Evolutionary conservation across 805 yeast genomes (phyloP), one percentile per base, ranked within the genome.

Genomic region (Aciculoconidium aculeatum): DNA sequence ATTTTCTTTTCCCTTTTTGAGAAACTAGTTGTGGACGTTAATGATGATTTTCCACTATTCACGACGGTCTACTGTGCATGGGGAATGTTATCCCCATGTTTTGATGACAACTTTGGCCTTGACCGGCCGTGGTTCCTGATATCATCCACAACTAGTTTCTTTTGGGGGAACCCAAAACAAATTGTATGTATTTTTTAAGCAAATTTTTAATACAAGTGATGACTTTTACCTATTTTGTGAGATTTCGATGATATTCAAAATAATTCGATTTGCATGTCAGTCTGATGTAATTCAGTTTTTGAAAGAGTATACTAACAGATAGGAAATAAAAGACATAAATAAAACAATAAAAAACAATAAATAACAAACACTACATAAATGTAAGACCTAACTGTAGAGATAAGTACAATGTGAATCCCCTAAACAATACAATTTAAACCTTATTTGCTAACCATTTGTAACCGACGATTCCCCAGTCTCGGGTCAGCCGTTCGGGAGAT

Each of bases 61-160:
- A 64, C 70, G 70, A 64, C 70, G 70, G 70, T 64, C 70, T 64
- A 61, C 70, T 64, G 70, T 45, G 65, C 55, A 37, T 45, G 44
- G 59, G 55, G 53, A 60, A 57, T 60, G 63, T 65, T 64, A 61
- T 61, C 51, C 52, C 58, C 53, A 37, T 45, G 54, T 61, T 36
- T 47, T 64, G 70, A 64, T 64, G 70, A 64, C 42, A 52, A 49
- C 29, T 42, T 45, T 39, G 68, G 67, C 68, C 69, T 63, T 63
- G 69, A 62, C 69, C 69, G 70, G 69, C 69, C 69, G 67, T 63
- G 69, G 70, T 55, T 45, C 63, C 67, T 61, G 67, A 62, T 23
- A 41, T 26, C 28, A 20, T 25, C 11, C n/a, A n/a, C n/a, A n/a
- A n/a, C 11, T 25, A 15, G 21, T 14, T 20, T 25, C 23, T 21